phyloP scores from a whole-genome alignment of 495 filamentous ascomycete species.

The Penicillium soppii region DNA sequence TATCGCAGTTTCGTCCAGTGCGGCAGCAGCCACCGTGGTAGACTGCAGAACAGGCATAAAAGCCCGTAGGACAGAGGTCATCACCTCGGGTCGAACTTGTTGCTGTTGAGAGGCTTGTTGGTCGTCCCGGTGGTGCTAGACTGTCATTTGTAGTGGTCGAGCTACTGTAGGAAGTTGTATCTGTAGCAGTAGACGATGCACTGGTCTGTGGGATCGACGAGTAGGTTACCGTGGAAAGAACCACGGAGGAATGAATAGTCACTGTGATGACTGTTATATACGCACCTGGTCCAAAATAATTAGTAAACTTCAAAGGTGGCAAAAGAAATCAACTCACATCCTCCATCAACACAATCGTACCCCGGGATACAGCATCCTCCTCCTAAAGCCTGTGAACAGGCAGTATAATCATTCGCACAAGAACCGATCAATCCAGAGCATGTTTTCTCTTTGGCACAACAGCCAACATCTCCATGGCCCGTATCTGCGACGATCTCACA shows the following conservation, averaged over 20 bases:
- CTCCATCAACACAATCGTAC: conserved; percentile 73
- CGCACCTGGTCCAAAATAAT: conserved; percentile 31
- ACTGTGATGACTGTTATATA: conserved; percentile 47
- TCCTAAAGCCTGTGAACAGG: conserved; percentile 66
- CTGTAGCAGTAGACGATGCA: conserved; percentile 21
- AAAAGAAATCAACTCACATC: conserved; percentile 59
- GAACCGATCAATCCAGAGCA: conserved; percentile 64
- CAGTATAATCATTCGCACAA: conserved; percentile 64
- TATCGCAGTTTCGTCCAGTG: conserved; percentile 77
- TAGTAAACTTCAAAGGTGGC: neutral
- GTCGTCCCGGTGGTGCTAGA: conserved; percentile 49
- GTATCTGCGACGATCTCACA: conserved; percentile 75
- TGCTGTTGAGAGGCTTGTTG: conserved; percentile 41
- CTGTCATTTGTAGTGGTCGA: conserved; percentile 19
- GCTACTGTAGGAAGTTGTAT: neutral
- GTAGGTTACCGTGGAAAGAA: conserved; percentile 40
- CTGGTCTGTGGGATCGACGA: conserved; percentile 33
- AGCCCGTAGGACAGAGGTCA: conserved; percentile 62
- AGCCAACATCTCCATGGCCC: conserved; percentile 76
- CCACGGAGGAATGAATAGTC: conserved; percentile 43
- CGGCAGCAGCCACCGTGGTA: conserved; percentile 77
- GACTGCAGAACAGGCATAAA: conserved; percentile 68
- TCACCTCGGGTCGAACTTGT: conserved; percentile 22
- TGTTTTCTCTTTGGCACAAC: conserved; percentile 70
- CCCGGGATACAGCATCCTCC: conserved; percentile 88